Base-by-base conservation (phyloP, 2,329 filamentous ascomycete species). In the Aspergillus amoenus region DNA sequence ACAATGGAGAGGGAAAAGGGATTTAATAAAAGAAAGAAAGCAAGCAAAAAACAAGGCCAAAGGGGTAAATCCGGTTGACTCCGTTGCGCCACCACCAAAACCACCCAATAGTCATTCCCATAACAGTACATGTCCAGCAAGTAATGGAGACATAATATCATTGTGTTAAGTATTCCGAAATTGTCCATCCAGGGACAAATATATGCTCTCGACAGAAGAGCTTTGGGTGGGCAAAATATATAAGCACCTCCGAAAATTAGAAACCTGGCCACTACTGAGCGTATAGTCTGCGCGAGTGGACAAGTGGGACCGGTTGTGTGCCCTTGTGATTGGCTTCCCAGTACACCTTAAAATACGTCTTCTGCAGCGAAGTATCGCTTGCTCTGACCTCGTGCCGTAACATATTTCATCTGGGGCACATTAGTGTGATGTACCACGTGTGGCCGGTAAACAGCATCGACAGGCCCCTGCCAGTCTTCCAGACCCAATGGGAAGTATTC, bases 401-500 rank as follows among this genome's bases (percentile, higher is more conserved):
- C 84, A 2, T 88, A 87, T 68, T 89, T 89, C 66, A 88, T 81
- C 65, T 90, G 88, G 4, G 87, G 86, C 47, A 89, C 79, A 46
- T 71, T 83, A 15, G 90, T 93, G 71, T 97, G 93, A 74, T 97
- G 93, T 3, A 97, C 93, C 15, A 96, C 91, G 72, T 97, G 93
- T 5, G 93, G 93, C 48, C 91, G 82, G 71, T 96, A 96, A 15
- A 96, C 88, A 5, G 91, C 91, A 73, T 96, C 91, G 3, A 95
- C 90, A 1, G 91, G 91, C 2, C 89, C 89, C 84, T 93, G 91
- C 87, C 84, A 97, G 69, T 97, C 93, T 71, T 97, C 92, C 57
- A 96, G 78, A 48, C 89, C 92, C 15, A 97, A 80, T 0, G 93
- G 93, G 63, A 97, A 97, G 70, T 97, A 97, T 76, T 97, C 93